Evolutionary conservation across 495 filamentous ascomycete genomes (phyloP).

Genomic region (Aspergillus panamensis): DNA sequence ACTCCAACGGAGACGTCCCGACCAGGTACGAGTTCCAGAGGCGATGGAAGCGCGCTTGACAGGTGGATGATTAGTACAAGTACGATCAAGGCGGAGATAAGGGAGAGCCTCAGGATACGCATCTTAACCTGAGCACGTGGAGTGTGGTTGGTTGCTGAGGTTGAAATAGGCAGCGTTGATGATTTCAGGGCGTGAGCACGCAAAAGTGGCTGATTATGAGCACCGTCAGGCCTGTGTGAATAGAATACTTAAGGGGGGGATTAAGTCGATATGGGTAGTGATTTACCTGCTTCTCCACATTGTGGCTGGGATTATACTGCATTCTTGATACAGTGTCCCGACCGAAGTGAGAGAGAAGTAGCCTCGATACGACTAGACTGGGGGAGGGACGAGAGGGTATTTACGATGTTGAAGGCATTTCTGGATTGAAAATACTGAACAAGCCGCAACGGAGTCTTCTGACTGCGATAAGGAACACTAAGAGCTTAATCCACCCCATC

Average conservation of each 20-base stretch:
- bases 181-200: neutral
- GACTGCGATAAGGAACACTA: neutral
- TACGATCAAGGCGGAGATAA: slow-evolving; percentile 23
- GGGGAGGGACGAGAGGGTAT: neutral
- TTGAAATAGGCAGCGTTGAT: neutral
- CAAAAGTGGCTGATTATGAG: slow-evolving; percentile 8
- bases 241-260: slow-evolving; percentile 13
- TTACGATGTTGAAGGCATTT: neutral
- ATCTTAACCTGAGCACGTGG: slow-evolving; percentile 10
- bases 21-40: slow-evolving; percentile 20
- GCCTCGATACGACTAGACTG: neutral
- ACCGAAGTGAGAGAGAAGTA: neutral
- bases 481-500: neutral
- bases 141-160: slow-evolving; percentile 1
- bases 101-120: slow-evolving; percentile 17
- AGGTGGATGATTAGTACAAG: slow-evolving; percentile 26
- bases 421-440: neutral
- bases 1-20: slow-evolving; percentile 1
- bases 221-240: slow-evolving; percentile 1
- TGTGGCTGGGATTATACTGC: slow-evolving; percentile 17
- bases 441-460: neutral
- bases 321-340: neutral
- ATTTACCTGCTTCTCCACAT: slow-evolving; percentile 40
- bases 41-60: slow-evolving; percentile 24
- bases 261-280: neutral